phyloP scores from a whole-genome alignment of 495 filamentous ascomycete species.

The Oleoguttula mirabilis region DNA sequence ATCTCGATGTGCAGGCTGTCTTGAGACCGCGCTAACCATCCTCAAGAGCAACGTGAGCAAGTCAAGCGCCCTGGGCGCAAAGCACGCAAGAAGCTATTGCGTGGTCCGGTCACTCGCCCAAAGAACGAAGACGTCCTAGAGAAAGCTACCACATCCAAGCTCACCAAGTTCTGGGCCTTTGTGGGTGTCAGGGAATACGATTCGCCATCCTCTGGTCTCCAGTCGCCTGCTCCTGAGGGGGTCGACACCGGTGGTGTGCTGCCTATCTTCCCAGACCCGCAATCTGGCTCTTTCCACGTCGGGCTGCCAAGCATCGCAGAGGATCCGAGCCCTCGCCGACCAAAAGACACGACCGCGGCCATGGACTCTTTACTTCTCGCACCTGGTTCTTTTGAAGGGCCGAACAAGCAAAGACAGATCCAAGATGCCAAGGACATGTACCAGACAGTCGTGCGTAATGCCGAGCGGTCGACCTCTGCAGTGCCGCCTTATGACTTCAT shows the following conservation, averaged over 20 bases:
- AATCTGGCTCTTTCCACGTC: not conserved
- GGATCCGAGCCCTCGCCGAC: not conserved
- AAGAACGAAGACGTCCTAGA: not conserved
- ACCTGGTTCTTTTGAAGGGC: constrained; percentile 11
- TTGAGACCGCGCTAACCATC: too few relatives aligned
- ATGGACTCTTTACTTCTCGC: constrained; percentile 18
- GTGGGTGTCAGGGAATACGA: not conserved
- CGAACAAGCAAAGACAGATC: constrained; percentile 58
- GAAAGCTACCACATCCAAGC: not conserved
- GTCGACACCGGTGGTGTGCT: not conserved
- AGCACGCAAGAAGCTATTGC: not conserved
- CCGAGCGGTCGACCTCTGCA: constrained; percentile 25
- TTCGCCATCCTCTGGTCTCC: not conserved
- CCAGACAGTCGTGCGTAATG: constrained; percentile 24
- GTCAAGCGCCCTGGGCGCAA: not conserved
- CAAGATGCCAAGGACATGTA: constrained; percentile 95
- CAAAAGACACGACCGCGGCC: too few relatives aligned
- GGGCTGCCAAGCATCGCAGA: constrained; percentile 8
- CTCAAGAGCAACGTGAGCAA: too few relatives aligned
- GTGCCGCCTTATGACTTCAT: constrained; percentile 59
- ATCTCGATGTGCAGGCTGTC: too few relatives aligned
- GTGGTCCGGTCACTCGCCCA: not conserved
- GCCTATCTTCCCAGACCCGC: not conserved
- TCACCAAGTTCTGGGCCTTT: not conserved
- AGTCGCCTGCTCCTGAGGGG: too few relatives aligned